Evolutionary conservation across 768 basidiomycete genomes (phyloP), one percentile per base, ranked within the genome.

Genomic region (Lentinula aciculospora): DNA sequence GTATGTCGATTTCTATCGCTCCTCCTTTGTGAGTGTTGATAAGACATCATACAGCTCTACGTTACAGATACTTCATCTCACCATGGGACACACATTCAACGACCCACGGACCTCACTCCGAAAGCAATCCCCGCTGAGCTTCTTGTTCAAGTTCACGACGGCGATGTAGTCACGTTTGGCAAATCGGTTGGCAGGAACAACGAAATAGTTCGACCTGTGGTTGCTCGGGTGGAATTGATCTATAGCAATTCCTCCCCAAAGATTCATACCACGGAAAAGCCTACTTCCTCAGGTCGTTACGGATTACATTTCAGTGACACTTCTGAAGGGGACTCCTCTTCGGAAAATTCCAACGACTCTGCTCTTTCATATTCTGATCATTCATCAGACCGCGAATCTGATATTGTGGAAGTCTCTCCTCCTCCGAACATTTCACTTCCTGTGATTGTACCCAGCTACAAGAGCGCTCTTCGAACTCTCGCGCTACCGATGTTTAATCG

Each of bases 131-230:
- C 72, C 45, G 74, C 85, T 13, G 83, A 86, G 62, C 73, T 76
- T 6, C 80, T 85, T 28, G 79, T 76, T 31, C 65, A 75, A 37
- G 81, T 92, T 47, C 65, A 74, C 40, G 82, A 89, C 64, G 88
- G 87, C 59, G 89, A 91, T 65, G 68, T 81, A 31, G 63, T 92
- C 58, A 91, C 88, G 2, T 89, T 92, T 64, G 89, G 89, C 63
- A 92, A 91, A 71, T 72, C 78, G 4, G 89, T 92, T 1, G 85
- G 83, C 36, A 79, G 80, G 59, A 80, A 81, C 48, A 76, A 79
- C 23, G 81, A 81, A 53, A 70, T 77, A 27, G 89, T 90, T 29
- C 74, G 75, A 3, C 89, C 89, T 12, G 74, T 91, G 40, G 79
- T 81, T 23, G 84, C 74, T 42, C 77, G 81, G 25, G 77, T 89